A percentile compares a stretch with the other conserved stretches of the same genome.
phyloP scores from a whole-genome alignment of 2,329 filamentous ascomycete genomes.

The Xylaria sp. region DNA sequence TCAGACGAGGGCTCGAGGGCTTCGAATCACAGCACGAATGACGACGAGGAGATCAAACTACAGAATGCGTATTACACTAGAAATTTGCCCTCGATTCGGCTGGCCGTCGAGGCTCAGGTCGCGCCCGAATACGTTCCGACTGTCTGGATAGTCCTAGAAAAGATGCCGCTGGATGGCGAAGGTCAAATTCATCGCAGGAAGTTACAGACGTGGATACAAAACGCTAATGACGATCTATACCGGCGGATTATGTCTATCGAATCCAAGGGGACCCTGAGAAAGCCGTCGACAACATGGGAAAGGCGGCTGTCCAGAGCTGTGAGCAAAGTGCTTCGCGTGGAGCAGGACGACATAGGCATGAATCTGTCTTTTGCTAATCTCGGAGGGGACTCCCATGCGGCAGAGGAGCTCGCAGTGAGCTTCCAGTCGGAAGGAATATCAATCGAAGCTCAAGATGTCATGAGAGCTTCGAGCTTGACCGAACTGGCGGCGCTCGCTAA shows the following conservation, averaged over 20 bases:
- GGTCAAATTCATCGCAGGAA: conserved; percentile 57
- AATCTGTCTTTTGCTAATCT: conserved; percentile 56
- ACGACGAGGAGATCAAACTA: conserved; percentile 52
- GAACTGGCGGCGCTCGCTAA: conserved; percentile 54
- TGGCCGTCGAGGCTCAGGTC: conserved; percentile 52
- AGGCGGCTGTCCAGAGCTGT: conserved; percentile 54
- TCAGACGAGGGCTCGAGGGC: conserved; percentile 46
- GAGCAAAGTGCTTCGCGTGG: conserved; percentile 53
- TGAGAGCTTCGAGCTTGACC: conserved; percentile 53
- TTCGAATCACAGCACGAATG: conserved; percentile 32
- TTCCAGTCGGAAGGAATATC: conserved; percentile 55
- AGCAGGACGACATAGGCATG: conserved; percentile 55
- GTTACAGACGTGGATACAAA: conserved; percentile 65
- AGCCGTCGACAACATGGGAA: conserved; percentile 54
- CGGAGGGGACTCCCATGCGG: conserved; percentile 55
- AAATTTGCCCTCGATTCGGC: conserved; percentile 56
- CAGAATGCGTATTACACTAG: conserved; percentile 56
- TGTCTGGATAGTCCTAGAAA: conserved; percentile 61
- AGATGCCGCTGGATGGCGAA: conserved; percentile 56
- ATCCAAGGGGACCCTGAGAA: conserved; percentile 51
- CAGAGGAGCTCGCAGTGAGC: conserved; percentile 53
- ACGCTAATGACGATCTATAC: conserved; percentile 60
- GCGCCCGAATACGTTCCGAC: conserved; percentile 54
- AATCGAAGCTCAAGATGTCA: conserved; percentile 52
- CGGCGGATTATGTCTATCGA: conserved; percentile 59